Conservation (phyloP, 441 rosid species). For the Syzygium malaccense region DNA sequence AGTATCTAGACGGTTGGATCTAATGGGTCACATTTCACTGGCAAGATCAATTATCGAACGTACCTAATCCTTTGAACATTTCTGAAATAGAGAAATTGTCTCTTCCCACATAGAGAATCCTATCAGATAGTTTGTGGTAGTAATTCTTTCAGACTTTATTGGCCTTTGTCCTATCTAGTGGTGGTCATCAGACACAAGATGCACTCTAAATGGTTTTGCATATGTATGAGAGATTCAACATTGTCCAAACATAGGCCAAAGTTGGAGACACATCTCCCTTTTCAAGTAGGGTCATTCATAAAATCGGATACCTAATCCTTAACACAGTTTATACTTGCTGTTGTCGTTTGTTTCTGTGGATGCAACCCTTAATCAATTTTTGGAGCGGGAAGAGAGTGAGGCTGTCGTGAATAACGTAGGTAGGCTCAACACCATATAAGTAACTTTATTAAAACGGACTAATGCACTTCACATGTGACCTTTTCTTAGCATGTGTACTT, state of each 20-base stretch:
- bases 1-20: neutral
- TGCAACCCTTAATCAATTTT: neutral
- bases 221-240: too few relatives aligned
- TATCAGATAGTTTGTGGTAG: neutral
- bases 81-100: too few relatives aligned
- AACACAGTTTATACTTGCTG: neutral
- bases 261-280: too few relatives aligned
- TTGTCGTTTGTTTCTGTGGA: neutral
- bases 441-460: neutral
- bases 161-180: neutral
- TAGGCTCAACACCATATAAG: neutral
- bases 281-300: too few relatives aligned
- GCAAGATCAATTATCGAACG: neutral
- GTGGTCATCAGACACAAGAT: neutral
- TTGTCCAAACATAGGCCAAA: too few relatives aligned
- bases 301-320: neutral
- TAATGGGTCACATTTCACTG: neutral
- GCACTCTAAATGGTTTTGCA: too few relatives aligned
- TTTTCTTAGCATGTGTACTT: neutral
- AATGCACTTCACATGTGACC: neutral
- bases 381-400: neutral
- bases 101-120: too few relatives aligned
- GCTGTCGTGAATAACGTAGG: neutral
- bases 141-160: neutral
- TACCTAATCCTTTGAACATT: neutral